Conservation (phyloP, 805 yeast species). For the Teunomyces atbi region DNA sequence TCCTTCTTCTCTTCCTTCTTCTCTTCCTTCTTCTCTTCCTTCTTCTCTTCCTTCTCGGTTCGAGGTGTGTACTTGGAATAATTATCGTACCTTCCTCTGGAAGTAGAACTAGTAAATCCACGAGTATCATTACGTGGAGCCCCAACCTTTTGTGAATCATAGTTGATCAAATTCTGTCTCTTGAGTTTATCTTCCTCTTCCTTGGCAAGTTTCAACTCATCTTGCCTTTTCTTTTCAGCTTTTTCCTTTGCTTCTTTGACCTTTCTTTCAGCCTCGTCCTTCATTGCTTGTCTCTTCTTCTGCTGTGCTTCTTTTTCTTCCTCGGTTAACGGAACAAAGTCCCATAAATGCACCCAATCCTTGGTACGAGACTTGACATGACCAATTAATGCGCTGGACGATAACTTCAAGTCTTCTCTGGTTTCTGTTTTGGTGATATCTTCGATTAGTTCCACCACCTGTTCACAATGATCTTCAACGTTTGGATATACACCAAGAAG, state of each 20-base stretch:
- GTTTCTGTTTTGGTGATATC: conserved; percentile 50
- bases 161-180: conserved; percentile 10
- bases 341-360: conserved; percentile 53
- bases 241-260: conserved; percentile 14
- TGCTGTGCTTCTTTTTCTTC: conserved; percentile 35
- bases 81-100: conserved; percentile 30
- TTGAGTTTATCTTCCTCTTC: conserved; percentile 11
- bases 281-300: conserved; percentile 20
- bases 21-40: conserved; percentile 6
- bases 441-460: conserved; percentile 47
- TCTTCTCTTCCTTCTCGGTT: conserved; percentile 6
- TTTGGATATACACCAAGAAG: conserved; percentile 63
- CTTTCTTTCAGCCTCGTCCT: conserved; percentile 14
- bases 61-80: conserved; percentile 24
- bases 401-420: conserved; percentile 77
- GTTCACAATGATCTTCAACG: conserved; percentile 63
- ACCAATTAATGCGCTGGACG: conserved; percentile 71
- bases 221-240: conserved; percentile 11
- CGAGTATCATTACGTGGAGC: conserved; percentile 11
- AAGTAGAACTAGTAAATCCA: conserved; percentile 7
- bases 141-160: conserved; percentile 10
- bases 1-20: neutral
- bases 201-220: neutral
- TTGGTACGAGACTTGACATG: conserved; percentile 56
- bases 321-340: conserved; percentile 51